A percentile compares a stretch with the other conserved stretches of the same genome.
Conservation (phyloP, 192 early-diverging fungal species). For the Funneliformis geosporum region DNA sequence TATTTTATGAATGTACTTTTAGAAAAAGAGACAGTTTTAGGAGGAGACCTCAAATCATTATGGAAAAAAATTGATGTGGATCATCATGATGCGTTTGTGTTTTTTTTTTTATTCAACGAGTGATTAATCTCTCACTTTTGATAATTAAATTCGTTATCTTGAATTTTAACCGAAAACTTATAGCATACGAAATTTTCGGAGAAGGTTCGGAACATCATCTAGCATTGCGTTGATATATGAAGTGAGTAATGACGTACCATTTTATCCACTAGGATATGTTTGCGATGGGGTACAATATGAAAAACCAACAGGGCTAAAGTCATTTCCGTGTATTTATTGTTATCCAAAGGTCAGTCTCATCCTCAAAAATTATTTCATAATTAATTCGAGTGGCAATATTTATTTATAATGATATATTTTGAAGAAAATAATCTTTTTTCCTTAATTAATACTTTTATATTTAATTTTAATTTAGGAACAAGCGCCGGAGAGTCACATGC, state of each 20-base stretch:
- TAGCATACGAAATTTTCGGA: constrained; percentile 42
- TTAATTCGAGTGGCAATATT: not conserved
- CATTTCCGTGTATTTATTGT: constrained; percentile 51
- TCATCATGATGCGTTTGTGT: constrained; percentile 42
- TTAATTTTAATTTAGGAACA: too few species aligned
- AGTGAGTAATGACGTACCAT: constrained; percentile 37
- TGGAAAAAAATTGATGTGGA: constrained; percentile 45
- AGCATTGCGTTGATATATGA: constrained; percentile 47
- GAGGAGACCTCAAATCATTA: constrained; percentile 36
- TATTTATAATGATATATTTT: not conserved
- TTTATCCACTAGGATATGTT: constrained; percentile 43
- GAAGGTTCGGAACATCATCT: constrained; percentile 31
- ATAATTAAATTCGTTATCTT: not conserved
- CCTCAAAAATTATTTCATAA: too few species aligned
- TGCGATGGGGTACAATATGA: constrained; percentile 38
- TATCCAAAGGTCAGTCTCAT: constrained; percentile 43
- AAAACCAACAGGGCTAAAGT: constrained; percentile 44
- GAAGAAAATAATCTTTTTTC: too few species aligned
- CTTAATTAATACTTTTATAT: too few species aligned
- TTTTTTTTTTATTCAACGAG: not conserved
- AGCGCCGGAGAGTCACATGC: constrained; percentile 38
- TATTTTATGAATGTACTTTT: constrained; percentile 48
- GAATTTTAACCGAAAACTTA: not conserved
- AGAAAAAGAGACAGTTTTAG: constrained; percentile 38
- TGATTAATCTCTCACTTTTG: too few species aligned